A percentile compares a stretch with the other conserved stretches of the same genome.
Evolutionary conservation across 2,329 filamentous ascomycete species (phyloP).

Genomic region (Cyphellophora europaea): DNA sequence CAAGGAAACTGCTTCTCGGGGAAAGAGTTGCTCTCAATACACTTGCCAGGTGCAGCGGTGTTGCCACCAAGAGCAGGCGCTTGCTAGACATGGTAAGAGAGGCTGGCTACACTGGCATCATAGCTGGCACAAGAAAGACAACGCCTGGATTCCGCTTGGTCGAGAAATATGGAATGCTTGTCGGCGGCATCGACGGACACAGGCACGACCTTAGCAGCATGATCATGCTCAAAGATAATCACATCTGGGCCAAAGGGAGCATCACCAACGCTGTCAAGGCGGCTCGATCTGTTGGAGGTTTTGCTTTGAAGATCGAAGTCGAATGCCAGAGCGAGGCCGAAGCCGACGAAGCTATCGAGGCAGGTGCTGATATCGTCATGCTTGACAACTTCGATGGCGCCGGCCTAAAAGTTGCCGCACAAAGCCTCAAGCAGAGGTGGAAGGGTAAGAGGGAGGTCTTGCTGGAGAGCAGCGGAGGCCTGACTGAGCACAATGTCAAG

Average conservation of each 20-base stretch:
- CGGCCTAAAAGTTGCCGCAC: constrained; percentile 65
- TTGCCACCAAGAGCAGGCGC: constrained; percentile 60
- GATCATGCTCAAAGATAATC: constrained; percentile 99
- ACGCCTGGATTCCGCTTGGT: constrained; percentile 91
- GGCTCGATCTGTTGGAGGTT: constrained; percentile 76
- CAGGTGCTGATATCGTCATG: constrained; percentile 94
- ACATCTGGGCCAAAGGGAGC: constrained; percentile 67
- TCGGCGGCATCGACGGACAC: constrained; percentile 86
- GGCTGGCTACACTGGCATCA: constrained; percentile 67
- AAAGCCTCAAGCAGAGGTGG: constrained; percentile 71
- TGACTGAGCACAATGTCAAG: constrained; percentile 76
- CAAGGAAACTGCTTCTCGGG: constrained; percentile 74
- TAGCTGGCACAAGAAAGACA: constrained; percentile 95
- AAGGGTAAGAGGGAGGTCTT: constrained; percentile 58
- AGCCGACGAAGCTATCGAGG: constrained; percentile 81
- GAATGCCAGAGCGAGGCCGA: constrained; percentile 83
- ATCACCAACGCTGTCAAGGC: constrained; percentile 80
- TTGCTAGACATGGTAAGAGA: constrained; percentile 48
- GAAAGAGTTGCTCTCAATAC: constrained; percentile 90
- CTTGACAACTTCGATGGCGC: constrained; percentile 86
- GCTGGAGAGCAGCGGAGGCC: constrained; percentile 84
- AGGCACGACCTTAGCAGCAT: constrained; percentile 85
- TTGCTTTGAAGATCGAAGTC: constrained; percentile 89
- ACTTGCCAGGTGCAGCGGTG: constrained; percentile 80
- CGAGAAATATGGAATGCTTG: constrained; percentile 96